Evolutionary conservation across 306 rosid species (phyloP).

Genomic region (Acacia confusa): DNA sequence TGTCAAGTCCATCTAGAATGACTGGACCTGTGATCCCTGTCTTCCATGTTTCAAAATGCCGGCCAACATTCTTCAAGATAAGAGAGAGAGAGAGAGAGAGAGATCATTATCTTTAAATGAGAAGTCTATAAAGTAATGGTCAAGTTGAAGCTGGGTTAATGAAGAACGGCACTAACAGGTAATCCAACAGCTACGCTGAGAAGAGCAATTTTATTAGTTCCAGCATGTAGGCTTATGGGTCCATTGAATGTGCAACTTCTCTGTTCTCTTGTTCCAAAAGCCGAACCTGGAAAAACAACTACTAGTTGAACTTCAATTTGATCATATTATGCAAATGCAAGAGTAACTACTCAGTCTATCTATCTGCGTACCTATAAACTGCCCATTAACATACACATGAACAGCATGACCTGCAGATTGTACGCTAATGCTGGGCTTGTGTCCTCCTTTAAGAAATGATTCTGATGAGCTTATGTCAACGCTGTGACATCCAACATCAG

Average conservation of each 20-base stretch:
- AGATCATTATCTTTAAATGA: slow-evolving; percentile 17
- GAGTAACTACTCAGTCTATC: slow-evolving; percentile 22
- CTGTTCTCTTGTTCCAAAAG: slow-evolving; percentile 71
- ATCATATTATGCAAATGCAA: slow-evolving; percentile 4
- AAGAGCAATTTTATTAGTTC: slow-evolving; percentile 78
- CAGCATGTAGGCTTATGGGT: slow-evolving; percentile 64
- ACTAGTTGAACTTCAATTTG: slow-evolving; percentile 19
- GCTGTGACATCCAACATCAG: slow-evolving; percentile 44
- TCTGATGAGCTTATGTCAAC: slow-evolving; percentile 74
- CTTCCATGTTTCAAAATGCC: slow-evolving; percentile 77
- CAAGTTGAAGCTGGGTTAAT: slow-evolving; percentile 16
- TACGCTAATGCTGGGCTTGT: slow-evolving; percentile 64
- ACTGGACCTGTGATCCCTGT: slow-evolving; percentile 85
- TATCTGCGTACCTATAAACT: slow-evolving; percentile 62
- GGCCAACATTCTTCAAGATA: slow-evolving; percentile 68
- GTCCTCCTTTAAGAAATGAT: slow-evolving; percentile 68
- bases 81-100: too few species aligned
- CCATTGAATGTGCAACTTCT: slow-evolving; percentile 72
- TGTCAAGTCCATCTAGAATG: slow-evolving; percentile 68
- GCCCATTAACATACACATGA: slow-evolving; percentile 85
- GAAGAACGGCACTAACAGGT: slow-evolving; percentile 57
- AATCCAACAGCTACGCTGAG: slow-evolving; percentile 93
- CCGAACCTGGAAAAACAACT: slow-evolving; percentile 60
- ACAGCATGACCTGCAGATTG: slow-evolving; percentile 86
- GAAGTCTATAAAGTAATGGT: background rate